These are phyloP conservation scores for Phytophthora megakarya DNA, from an alignment of 352 stramenopile genomes.

Conservation along the genomic window DNA sequence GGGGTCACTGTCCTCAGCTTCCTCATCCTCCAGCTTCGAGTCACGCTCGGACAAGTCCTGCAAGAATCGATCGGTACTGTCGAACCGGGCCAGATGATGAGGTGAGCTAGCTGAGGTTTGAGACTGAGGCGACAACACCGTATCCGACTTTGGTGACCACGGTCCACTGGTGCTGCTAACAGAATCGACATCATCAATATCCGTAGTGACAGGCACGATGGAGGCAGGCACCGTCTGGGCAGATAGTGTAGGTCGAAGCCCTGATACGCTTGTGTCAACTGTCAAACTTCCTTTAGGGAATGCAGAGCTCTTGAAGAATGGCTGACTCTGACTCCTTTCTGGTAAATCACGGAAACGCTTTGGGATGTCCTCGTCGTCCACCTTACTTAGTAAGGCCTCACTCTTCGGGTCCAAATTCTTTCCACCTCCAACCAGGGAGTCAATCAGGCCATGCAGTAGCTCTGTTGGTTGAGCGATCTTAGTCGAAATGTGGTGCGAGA, in stretches of 20 bases:
- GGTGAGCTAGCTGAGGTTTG: conserved; percentile 64
- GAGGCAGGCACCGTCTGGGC: conserved; percentile 18
- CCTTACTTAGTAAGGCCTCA: conserved; percentile 45
- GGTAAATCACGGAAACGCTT: conserved; percentile 29
- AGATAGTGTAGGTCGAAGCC: conserved; percentile 17
- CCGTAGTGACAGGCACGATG: conserved; percentile 23
- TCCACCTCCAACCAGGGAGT: conserved; percentile 61
- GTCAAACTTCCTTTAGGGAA: conserved; percentile 45
- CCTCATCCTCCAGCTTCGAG: conserved; percentile 68
- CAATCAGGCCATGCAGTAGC: conserved; percentile 69
- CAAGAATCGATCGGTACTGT: conserved; percentile 81
- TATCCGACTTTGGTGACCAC: conserved; percentile 73
- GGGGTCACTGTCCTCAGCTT: conserved; percentile 30
- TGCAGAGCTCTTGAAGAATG: conserved; percentile 39
- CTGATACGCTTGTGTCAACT: conserved; percentile 47
- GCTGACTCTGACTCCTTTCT: conserved; percentile 50
- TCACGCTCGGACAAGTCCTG: conserved; percentile 73
- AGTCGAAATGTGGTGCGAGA: conserved; percentile 78
- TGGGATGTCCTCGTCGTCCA: conserved; percentile 17
- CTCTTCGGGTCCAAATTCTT: conserved; percentile 36
- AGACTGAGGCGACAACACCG: conserved; percentile 55
- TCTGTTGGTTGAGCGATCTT: conserved; percentile 70
- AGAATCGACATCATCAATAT: conserved; percentile 32
- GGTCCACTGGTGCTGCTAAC: conserved; percentile 35
- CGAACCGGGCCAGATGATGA: conserved; percentile 58